Conservation (phyloP, 768 basidiomycete species). For the Suillus placidus region DNA sequence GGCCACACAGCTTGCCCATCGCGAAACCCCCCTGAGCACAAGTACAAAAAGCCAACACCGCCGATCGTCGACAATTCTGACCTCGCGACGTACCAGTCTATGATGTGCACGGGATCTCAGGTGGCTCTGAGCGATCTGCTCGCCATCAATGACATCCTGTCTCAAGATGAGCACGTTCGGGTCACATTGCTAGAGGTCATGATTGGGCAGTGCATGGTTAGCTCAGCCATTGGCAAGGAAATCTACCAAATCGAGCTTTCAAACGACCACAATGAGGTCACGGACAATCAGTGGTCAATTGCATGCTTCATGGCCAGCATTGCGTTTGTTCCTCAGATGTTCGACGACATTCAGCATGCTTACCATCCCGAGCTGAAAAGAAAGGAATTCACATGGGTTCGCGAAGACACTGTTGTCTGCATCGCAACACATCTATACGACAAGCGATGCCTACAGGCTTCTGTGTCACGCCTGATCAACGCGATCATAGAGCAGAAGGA, state of each 20-base stretch:
- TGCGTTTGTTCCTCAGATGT: not conserved
- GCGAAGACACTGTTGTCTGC: not conserved
- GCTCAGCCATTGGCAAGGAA: not conserved
- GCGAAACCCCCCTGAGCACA: not conserved
- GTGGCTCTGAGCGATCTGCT: not conserved
- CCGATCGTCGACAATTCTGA: not conserved
- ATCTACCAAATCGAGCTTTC: not conserved
- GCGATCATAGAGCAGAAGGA: not conserved
- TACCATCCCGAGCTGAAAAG: not conserved
- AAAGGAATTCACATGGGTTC: conserved; percentile 8
- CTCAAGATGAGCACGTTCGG: not conserved
- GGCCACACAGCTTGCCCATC: not conserved
- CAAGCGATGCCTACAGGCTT: conserved; percentile 7
- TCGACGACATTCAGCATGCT: accelerated
- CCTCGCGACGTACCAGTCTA: not conserved
- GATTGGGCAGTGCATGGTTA: not conserved
- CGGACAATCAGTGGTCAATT: not conserved
- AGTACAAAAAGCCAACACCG: not conserved
- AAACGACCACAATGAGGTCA: not conserved
- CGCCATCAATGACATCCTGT: not conserved
- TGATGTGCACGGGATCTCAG: not conserved
- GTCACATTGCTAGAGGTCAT: conserved; percentile 2
- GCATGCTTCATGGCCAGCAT: not conserved
- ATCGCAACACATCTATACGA: conserved; percentile 6
- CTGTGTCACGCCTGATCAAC: conserved; percentile 1